These are phyloP conservation scores for Dactylis glomerata DNA, from an alignment of 176 grass and related monocot genomes.

Conservation along the genomic window DNA sequence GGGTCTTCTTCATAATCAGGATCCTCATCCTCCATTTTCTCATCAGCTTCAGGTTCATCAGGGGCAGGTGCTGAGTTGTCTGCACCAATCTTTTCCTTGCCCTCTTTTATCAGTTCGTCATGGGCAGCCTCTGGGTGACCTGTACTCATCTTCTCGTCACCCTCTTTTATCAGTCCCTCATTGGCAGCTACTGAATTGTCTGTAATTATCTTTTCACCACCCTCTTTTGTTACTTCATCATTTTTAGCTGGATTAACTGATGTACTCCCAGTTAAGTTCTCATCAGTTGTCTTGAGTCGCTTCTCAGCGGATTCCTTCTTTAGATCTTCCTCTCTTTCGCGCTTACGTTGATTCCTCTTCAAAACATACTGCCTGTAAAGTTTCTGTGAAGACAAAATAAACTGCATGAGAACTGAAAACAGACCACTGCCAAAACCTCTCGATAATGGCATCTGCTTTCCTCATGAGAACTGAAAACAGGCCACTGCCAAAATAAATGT, in stretches of 20 bases:
- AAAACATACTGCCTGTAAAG: conserved; percentile 47
- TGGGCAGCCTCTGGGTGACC: conserved; percentile 29
- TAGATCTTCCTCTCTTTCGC: conserved; percentile 82
- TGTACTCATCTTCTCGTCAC: conserved; percentile 28
- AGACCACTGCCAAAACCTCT: neutral
- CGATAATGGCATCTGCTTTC: neutral
- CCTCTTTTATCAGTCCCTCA: conserved; percentile 36
- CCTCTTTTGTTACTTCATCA: conserved; percentile 35
- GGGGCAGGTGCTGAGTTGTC: neutral
- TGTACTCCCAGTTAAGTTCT: conserved; percentile 35
- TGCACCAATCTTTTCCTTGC: neutral
- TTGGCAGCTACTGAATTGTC: conserved; percentile 22
- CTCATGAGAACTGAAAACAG: neutral
- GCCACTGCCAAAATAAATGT: neutral
- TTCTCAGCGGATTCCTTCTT: conserved; percentile 71
- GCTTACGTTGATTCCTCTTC: conserved; percentile 76
- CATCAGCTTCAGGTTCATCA: conserved; percentile 35
- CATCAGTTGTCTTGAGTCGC: conserved; percentile 48
- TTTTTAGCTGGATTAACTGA: conserved; percentile 26
- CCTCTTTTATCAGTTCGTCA: conserved; percentile 35
- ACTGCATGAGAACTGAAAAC: neutral
- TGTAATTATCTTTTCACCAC: conserved; percentile 29
- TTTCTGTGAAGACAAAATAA: conserved; percentile 50
- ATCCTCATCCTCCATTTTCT: conserved; percentile 59
- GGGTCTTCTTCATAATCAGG: conserved; percentile 73